phyloP scores from a whole-genome alignment of 2,329 filamentous ascomycete genomes.

The Pseudophaeomoniella oleicola region DNA sequence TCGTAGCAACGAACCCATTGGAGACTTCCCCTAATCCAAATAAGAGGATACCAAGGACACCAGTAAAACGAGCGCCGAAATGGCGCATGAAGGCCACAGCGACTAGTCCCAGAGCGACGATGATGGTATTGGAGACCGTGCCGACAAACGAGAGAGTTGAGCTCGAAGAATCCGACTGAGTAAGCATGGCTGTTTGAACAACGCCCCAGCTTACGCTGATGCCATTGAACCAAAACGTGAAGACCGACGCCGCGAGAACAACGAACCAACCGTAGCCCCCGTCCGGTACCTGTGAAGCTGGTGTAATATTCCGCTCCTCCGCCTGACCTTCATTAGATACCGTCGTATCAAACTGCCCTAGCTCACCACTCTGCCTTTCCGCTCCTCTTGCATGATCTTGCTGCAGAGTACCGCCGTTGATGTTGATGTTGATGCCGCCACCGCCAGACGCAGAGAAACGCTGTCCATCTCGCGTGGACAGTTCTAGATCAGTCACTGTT shows the following conservation, averaged over 20 bases:
- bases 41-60: slow-evolving; percentile 34
- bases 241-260: slow-evolving; percentile 33
- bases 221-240: slow-evolving; percentile 44
- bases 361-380: too few species aligned
- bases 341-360: too few species aligned
- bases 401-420: too few species aligned
- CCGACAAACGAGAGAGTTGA: slow-evolving; percentile 46
- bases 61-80: slow-evolving; percentile 33
- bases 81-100: slow-evolving; percentile 36
- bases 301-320: too few species aligned
- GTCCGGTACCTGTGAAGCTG: slow-evolving; percentile 34
- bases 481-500: too few species aligned
- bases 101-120: slow-evolving; percentile 36
- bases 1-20: slow-evolving; percentile 33
- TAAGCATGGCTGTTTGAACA: slow-evolving; percentile 41
- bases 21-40: slow-evolving; percentile 36
- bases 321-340: too few species aligned
- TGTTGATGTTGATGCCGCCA: too few species aligned
- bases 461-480: too few species aligned
- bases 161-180: slow-evolving; percentile 29
- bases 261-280: slow-evolving; percentile 44
- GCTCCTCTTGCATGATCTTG: too few species aligned
- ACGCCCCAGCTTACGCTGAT: slow-evolving; percentile 47
- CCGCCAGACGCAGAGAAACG: too few species aligned
- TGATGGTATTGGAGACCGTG: slow-evolving; percentile 34